Evolutionary conservation across 139 green algal species (phyloP).

Genomic region (Chlamydomonas sphaeroides): DNA sequence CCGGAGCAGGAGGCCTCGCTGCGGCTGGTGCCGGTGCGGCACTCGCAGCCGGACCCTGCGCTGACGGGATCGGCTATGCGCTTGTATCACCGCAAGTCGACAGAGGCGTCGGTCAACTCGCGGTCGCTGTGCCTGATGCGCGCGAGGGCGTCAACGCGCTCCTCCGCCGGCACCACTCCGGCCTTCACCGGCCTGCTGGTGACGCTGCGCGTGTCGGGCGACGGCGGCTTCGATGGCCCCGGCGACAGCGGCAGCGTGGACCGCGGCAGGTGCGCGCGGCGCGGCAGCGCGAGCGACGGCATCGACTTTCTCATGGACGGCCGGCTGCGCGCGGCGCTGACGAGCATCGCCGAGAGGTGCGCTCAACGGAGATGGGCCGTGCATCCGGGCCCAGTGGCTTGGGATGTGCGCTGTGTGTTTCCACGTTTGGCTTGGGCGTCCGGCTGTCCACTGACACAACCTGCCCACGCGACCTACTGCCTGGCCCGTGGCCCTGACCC

Average conservation of each 20-base stretch:
- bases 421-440: too few relatives aligned
- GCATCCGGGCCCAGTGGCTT: too few relatives aligned
- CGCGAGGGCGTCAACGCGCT: neutral
- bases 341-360: neutral
- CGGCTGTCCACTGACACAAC: too few relatives aligned
- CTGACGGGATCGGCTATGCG: too few relatives aligned
- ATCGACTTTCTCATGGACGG: neutral
- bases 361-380: neutral
- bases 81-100: neutral
- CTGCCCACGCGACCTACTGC: too few relatives aligned
- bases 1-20: slow-evolving; percentile 3
- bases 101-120: neutral
- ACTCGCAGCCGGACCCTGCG: neutral
- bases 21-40: neutral
- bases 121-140: slow-evolving; percentile 7
- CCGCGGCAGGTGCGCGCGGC: neutral
- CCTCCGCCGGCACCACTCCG: slow-evolving; percentile 19
- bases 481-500: too few relatives aligned
- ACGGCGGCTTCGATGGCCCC: neutral
- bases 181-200: slow-evolving; percentile 14
- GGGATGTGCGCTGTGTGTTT: too few relatives aligned
- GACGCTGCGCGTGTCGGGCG: neutral
- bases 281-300: neutral
- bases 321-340: neutral
- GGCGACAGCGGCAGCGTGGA: neutral